Evolutionary conservation across 441 rosid species (phyloP).

Genomic region (Arabidopsis lyrata): DNA sequence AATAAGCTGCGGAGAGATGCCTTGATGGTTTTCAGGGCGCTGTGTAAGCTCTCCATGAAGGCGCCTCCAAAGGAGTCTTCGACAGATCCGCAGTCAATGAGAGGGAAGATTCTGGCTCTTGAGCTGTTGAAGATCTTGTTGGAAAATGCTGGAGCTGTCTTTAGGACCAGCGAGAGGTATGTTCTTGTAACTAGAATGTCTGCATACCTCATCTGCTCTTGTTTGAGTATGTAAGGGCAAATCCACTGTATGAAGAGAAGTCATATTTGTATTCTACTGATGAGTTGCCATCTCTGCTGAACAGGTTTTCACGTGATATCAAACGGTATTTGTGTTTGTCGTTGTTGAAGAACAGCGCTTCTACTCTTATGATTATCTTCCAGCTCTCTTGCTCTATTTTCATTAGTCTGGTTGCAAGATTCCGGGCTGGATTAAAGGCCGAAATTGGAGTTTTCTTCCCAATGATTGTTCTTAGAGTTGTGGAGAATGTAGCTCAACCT

Average conservation of each 20-base stretch:
- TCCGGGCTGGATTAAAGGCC: slow-evolving; percentile 97
- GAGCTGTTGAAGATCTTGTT: slow-evolving; percentile 95
- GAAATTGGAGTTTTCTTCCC: slow-evolving; percentile 99
- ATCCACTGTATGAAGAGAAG: background rate
- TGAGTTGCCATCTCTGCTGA: slow-evolving; percentile 43
- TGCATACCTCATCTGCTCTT: slow-evolving; percentile 19
- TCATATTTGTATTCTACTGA: slow-evolving; percentile 26
- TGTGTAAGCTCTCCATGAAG: slow-evolving; percentile 98
- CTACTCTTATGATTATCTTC: slow-evolving; percentile 93
- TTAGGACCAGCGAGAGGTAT: slow-evolving; percentile 98
- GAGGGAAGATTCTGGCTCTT: slow-evolving; percentile 95
- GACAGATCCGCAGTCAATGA: slow-evolving; percentile 89
- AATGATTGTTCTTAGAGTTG: slow-evolving; percentile 93
- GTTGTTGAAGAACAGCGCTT: slow-evolving; percentile 93
- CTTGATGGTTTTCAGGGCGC: slow-evolving; percentile 96
- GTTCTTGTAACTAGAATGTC: background rate
- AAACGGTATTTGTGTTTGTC: slow-evolving; percentile 95
- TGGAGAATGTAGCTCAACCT: slow-evolving; percentile 98
- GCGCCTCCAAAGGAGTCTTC: slow-evolving; percentile 93
- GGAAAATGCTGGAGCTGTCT: slow-evolving; percentile 99
- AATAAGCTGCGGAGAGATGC: slow-evolving; percentile 98
- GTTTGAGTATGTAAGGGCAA: slow-evolving; percentile 11
- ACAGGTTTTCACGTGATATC: slow-evolving; percentile 97
- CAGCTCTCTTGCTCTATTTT: slow-evolving; percentile 99
- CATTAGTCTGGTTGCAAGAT: slow-evolving; percentile 94